Conservation (phyloP, 768 basidiomycete genomes). For the Boletellus ananas region DNA sequence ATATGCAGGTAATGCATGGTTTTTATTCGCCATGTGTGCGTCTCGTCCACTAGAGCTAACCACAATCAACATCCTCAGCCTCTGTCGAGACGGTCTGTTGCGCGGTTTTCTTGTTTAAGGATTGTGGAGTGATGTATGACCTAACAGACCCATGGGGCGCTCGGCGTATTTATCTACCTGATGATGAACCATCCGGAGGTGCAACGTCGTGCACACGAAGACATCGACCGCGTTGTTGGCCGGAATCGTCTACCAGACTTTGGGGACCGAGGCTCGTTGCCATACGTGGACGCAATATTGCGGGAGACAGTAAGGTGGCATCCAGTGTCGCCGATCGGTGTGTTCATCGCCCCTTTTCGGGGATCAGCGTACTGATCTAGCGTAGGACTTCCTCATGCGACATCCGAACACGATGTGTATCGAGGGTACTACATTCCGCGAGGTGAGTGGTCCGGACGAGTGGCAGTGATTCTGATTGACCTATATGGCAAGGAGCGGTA, state of each 20-base stretch:
- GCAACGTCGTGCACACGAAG: conserved; percentile 28
- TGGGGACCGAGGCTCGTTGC: conserved; percentile 25
- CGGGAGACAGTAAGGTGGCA: conserved; percentile 33
- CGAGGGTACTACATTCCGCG: conserved; percentile 34
- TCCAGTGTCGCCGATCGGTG: conserved; percentile 20
- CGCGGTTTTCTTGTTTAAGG: neutral
- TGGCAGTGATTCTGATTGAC: neutral
- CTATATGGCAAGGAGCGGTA: conserved; percentile 4
- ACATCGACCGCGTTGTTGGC: conserved; percentile 32
- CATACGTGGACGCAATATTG: conserved; percentile 33
- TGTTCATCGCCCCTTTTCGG: too few relatives aligned
- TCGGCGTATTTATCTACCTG: conserved; percentile 27
- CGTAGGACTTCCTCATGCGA: conserved; percentile 31
- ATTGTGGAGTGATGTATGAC: neutral
- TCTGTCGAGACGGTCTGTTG: conserved; percentile 30
- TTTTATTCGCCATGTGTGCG: too few relatives aligned
- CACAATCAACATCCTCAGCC: conserved; percentile 17
- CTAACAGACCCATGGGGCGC: conserved; percentile 18
- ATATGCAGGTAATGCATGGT: conserved; percentile 17
- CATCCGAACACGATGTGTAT: conserved; percentile 35
- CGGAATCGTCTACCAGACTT: conserved; percentile 29
- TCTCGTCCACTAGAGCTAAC: neutral
- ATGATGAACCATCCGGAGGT: conserved; percentile 29
- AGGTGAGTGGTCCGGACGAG: neutral
- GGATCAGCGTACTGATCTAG: conserved; percentile 18